Percentiles rank a stretch among this genome's conserved stretches.
These are phyloP conservation scores for Santalum album DNA, from an alignment of 164 flowering plant species.

Conservation along the genomic window DNA sequence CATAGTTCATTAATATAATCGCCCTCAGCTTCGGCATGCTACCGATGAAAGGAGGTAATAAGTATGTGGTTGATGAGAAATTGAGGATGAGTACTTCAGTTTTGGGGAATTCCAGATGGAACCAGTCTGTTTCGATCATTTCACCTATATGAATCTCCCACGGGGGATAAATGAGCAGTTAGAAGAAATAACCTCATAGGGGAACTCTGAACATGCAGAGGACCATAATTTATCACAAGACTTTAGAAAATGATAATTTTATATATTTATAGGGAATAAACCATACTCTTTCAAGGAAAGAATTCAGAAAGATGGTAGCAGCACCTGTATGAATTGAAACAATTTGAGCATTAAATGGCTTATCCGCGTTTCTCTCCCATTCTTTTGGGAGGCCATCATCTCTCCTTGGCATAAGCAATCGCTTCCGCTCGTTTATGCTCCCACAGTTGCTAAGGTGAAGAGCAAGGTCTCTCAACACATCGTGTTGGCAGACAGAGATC, in stretches of 20 bases:
- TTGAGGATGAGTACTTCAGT: conserved; percentile 74
- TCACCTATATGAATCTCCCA: conserved; percentile 32
- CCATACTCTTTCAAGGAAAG: background rate
- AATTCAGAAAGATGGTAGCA: background rate
- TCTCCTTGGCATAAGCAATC: conserved; percentile 63
- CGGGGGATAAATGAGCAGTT: too few species aligned
- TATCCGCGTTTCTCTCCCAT: conserved; percentile 50
- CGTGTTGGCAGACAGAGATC: conserved; percentile 61
- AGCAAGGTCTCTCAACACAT: conserved; percentile 72
- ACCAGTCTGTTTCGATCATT: conserved; percentile 66
- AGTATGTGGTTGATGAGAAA: conserved; percentile 43
- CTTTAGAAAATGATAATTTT: too few species aligned
- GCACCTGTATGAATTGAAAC: conserved; percentile 76
- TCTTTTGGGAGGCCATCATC: conserved; percentile 52
- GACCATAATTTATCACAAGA: too few species aligned
- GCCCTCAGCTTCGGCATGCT: conserved; percentile 63
- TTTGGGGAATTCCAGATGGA: conserved; percentile 52
- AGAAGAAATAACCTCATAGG: background rate
- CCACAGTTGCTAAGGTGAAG: conserved; percentile 40
- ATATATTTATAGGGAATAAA: too few species aligned
- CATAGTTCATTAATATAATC: conserved; percentile 41
- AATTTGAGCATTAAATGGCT: conserved; percentile 53
- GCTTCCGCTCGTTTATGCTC: conserved; percentile 27
- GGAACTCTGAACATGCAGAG: background rate
- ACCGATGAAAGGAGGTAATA: conserved; percentile 56